Evolutionary conservation across 805 yeast genomes (phyloP), one percentile per base, ranked within the genome.

Genomic region (Nematodospora valgi): DNA sequence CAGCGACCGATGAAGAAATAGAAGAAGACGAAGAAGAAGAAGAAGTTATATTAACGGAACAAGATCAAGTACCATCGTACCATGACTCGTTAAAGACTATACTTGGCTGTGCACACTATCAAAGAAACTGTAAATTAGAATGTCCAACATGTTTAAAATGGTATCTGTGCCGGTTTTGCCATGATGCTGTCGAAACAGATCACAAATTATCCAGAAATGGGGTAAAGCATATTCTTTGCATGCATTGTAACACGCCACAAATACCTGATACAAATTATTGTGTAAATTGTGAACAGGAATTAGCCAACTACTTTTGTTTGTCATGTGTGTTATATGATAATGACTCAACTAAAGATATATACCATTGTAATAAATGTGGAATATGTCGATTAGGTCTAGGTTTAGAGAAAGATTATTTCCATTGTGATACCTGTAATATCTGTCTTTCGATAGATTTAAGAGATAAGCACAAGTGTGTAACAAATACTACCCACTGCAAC

Each of bases 301-400:
- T 89, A 54, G 86, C 95, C 23, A 64, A 73, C 37, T 88, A 91
- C 55, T 87, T 75, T 53, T 89, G 98, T 58, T 68, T 64, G 4
- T 74, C 68, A 32, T 89, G 98, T 63, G 81, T 78, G 40, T 68
- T 89, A 17, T 91, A 83, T 67, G 96, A 88, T 54, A 82, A 83
- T 52, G 93, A 86, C 52, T 66, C 76, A 6, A 63, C 70, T 27
- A 87, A 86, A 51, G 83, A 83, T 43, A 88, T 89, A 16, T 89
- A 88, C 52, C 98, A 89, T 55, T 89, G 98, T 57, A 86, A 80
- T 47, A 84, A 81, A 47, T 89, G 98, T 64, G 96, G 95, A 0
- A 87, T 91, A 36, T 89, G 98, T 56, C 73, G 97, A 10, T 66
- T 91, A 7, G 98, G 98, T 2, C 67, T 83, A 17, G 97, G 97